Base-by-base conservation (phyloP, 2,329 filamentous ascomycete species). In the Fusarium compactum region DNA sequence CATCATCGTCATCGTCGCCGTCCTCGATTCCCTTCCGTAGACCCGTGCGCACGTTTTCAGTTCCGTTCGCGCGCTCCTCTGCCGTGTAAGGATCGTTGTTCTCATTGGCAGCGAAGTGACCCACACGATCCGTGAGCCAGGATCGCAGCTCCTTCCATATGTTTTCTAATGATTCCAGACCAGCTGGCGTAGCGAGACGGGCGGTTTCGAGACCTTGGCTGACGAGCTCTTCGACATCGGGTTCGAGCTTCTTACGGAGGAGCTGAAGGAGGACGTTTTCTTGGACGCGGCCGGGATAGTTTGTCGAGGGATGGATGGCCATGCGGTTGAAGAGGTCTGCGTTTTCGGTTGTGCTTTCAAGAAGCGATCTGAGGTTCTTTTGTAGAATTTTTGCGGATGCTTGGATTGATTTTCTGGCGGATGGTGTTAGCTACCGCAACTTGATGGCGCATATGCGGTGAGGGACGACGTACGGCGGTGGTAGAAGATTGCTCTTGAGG, bases 171-270 rank as follows among this genome's bases (percentile, higher is more conserved):
- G 74, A 73, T 3, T 74, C 76, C 16, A 82, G 68, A 29, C 82
- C 82, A 54, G 90, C 85, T 2, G 83, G 82, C 73, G 64, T 84
- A 7, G 76, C 78, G 27, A 77, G 70, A 18, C 74, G 76, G 15
- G 83, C 83, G 29, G 82, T 82, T 62, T 83, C 83, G 38, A 87
- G 86, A 2, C 90, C 91, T 54, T 89, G 83, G 24, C 89, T 87
- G 27, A 95, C 89, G 81, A 91, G 90, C 60, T 90, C 89, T 77
- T 95, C 92, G 20, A 94, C 90, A 25, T 88, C 85, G 0, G 93
- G 92, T 71, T 96, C 93, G 51, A 94, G 86, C 78, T 96, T 96
- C 81, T 96, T 97, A 41, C 93, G 90, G 32, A 97, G 83, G 4
- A 97, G 84, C 73, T 91, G 88, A 27, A 87, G 85, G 2, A 95